phyloP scores from a whole-genome alignment of 305 asterid genomes.

The Fraxinus dipetala region DNA sequence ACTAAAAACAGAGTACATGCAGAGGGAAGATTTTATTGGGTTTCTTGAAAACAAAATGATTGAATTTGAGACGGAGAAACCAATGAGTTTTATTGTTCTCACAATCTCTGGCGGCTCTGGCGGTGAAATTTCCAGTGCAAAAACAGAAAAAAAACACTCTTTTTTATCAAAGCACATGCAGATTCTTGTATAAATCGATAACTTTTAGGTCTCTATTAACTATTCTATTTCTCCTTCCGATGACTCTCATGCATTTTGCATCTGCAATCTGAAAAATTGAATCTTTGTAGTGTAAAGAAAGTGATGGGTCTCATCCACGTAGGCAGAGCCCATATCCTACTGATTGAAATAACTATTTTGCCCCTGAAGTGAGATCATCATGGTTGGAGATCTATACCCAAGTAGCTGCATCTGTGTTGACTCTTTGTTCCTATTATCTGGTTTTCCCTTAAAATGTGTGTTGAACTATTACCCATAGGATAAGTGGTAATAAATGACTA shows the following conservation, averaged over 20 bases:
- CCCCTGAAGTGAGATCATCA: not conserved
- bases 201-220: not conserved
- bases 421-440: not conserved
- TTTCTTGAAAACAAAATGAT: conserved; percentile 5
- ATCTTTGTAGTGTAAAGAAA: not conserved
- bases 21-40: conserved; percentile 2
- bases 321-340: not conserved
- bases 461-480: not conserved
- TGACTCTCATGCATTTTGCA: conserved; percentile 34
- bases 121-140: conserved; percentile 14
- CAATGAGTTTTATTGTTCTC: conserved; percentile 1
- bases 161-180: conserved; percentile 35
- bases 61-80: conserved; percentile 10
- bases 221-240: conserved; percentile 13
- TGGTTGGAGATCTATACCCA: not conserved
- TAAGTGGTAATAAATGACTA: not conserved
- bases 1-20: conserved; percentile 5
- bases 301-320: conserved; percentile 17
- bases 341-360: not conserved
- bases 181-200: conserved; percentile 31
- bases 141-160: conserved; percentile 12
- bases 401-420: not conserved
- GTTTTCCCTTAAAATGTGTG: not conserved
- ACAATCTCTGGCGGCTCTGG: conserved; percentile 30
- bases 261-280: conserved; percentile 26